Conservation (phyloP, 768 basidiomycete genomes). For the Suillus tomentosus region DNA sequence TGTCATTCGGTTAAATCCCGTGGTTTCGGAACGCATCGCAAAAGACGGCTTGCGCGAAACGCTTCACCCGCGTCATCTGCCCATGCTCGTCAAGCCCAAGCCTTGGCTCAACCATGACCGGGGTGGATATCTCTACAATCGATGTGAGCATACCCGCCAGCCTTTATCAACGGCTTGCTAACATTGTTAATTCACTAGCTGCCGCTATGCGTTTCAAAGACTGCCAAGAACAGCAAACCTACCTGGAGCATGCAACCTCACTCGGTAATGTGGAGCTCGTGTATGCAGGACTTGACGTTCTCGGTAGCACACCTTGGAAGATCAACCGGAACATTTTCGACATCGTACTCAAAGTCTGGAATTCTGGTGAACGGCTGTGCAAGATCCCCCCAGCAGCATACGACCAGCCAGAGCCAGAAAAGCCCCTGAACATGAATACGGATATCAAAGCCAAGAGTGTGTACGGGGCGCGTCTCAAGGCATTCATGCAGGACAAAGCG, state of each 20-base stretch:
- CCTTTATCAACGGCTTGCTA: constrained; percentile 8
- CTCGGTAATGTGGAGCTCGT: constrained; percentile 81
- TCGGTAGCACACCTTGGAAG: constrained; percentile 88
- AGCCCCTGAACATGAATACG: constrained; percentile 41
- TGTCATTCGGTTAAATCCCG: constrained; percentile 83
- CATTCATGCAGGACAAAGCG: constrained; percentile 59
- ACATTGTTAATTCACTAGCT: constrained; percentile 37
- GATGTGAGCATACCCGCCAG: constrained; percentile 46
- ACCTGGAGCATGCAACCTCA: constrained; percentile 73
- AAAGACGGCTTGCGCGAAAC: constrained; percentile 69
- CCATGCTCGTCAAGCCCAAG: constrained; percentile 91
- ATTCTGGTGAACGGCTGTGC: constrained; percentile 75
- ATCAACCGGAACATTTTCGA: constrained; percentile 82
- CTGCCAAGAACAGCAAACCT: constrained; percentile 76
- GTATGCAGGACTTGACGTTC: constrained; percentile 86
- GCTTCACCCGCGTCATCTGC: constrained; percentile 90
- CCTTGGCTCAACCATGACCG: constrained; percentile 79
- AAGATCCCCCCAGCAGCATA: constrained; percentile 80
- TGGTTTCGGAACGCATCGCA: constrained; percentile 74
- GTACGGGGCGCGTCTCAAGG: constrained; percentile 57
- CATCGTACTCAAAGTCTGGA: constrained; percentile 81
- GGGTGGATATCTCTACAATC: constrained; percentile 84
- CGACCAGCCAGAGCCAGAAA: constrained; percentile 65
- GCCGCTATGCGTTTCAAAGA: constrained; percentile 93
- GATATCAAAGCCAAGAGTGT: constrained; percentile 58